Evolutionary conservation across 2,329 filamentous ascomycete species (phyloP).

Genomic region (Boeremia lycopersici): DNA sequence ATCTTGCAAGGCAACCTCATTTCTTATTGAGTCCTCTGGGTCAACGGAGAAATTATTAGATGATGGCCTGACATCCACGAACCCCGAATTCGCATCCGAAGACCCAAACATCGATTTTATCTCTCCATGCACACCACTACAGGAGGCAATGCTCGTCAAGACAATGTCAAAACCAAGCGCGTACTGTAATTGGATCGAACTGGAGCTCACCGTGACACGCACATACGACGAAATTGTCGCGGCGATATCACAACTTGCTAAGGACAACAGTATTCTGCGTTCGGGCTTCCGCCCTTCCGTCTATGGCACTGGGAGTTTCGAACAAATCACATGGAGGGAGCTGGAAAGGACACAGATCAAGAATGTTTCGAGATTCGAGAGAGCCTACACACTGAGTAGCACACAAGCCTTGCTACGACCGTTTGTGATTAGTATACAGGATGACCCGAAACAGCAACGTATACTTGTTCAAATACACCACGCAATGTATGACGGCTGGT

Average conservation of each 20-base stretch:
- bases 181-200: constrained; percentile 80
- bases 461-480: constrained; percentile 72
- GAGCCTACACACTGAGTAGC: constrained; percentile 46
- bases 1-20: constrained; percentile 21
- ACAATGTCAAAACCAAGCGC: constrained; percentile 63
- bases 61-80: background rate
- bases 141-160: constrained; percentile 81
- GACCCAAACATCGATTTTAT: constrained; percentile 42
- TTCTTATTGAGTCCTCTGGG: background rate
- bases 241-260: constrained; percentile 29
- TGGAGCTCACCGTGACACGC: constrained; percentile 58
- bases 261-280: constrained; percentile 69
- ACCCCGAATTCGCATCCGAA: background rate
- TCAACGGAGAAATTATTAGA: background rate
- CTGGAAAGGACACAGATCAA: constrained; percentile 56
- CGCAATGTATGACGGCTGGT: constrained; percentile 93
- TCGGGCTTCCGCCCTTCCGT: constrained; percentile 68
- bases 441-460: constrained; percentile 17
- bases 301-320: constrained; percentile 55
- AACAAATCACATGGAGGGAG: constrained; percentile 68
- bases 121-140: constrained; percentile 72
- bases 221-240: constrained; percentile 49
- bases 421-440: constrained; percentile 63
- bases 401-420: constrained; percentile 61
- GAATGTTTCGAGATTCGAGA: constrained; percentile 48